These are phyloP conservation scores for Prunus salicina DNA, from an alignment of 306 rosid species.

Conservation along the genomic window DNA sequence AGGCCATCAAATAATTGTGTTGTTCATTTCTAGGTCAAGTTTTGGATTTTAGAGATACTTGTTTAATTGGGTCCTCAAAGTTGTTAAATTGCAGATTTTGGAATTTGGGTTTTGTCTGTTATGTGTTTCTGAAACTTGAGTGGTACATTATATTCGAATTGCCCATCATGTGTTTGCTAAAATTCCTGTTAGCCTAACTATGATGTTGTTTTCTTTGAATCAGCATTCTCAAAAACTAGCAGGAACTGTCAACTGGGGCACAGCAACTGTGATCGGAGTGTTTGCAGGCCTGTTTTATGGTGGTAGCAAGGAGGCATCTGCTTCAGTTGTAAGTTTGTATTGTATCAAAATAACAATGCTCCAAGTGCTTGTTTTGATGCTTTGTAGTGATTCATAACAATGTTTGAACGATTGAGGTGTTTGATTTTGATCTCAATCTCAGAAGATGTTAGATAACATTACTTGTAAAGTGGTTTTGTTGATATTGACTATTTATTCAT, in stretches of 20 bases:
- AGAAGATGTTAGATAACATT: no score
- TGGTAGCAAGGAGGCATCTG: constrained; percentile 93
- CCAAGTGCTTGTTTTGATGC: neutral
- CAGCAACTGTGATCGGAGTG: constrained; percentile 78
- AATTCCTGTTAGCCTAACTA: neutral
- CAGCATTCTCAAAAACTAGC: constrained; percentile 58
- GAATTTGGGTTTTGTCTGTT: constrained; percentile 1
- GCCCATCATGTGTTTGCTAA: constrained; percentile 9
- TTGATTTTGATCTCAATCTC: neutral
- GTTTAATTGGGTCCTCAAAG: neutral
- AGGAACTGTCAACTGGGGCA: constrained; percentile 84
- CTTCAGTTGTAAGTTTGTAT: constrained; percentile 75
- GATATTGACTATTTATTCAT: neutral
- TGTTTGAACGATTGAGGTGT: neutral
- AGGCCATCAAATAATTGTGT: neutral
- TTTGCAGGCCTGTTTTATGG: constrained; percentile 96
- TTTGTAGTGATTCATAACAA: neutral
- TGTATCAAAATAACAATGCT: constrained; percentile 13
- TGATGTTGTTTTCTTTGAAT: constrained; percentile 10
- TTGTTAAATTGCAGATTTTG: neutral
- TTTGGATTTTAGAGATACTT: neutral
- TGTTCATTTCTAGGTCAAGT: neutral
- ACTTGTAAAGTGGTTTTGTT: no score
- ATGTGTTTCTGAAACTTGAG: neutral
- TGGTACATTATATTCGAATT: neutral